A percentile compares a stretch with the other conserved stretches of the same genome.
phyloP scores from a whole-genome alignment of 768 basidiomycete species.

The Panellus pusillus region DNA sequence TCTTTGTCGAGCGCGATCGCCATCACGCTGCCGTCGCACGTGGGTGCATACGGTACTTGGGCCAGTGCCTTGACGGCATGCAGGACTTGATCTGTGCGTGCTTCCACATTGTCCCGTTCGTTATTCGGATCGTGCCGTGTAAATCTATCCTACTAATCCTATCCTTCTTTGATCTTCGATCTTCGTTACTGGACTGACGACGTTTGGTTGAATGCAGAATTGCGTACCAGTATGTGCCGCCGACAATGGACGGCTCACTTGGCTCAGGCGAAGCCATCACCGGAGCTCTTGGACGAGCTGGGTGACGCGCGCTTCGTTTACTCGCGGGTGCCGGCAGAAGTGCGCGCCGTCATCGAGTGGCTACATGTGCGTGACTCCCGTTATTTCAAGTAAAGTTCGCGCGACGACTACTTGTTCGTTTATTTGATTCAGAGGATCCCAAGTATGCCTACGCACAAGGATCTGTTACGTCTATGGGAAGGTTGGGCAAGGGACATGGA shows the following conservation, averaged over 20 bases:
- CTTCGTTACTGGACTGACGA: too few species aligned
- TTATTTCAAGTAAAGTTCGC: too few species aligned
- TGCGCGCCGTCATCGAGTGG: slow-evolving; percentile 10
- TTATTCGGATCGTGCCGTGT: too few species aligned
- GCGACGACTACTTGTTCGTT: too few species aligned
- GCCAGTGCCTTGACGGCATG: slow-evolving; percentile 6
- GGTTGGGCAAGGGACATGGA: background rate
- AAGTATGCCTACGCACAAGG: too few species aligned
- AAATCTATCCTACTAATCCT: too few species aligned
- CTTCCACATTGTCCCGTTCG: background rate
- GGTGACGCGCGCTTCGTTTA: slow-evolving; percentile 13
- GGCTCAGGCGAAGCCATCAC: slow-evolving; percentile 1
- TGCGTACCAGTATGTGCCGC: slow-evolving; percentile 14
- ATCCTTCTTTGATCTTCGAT: too few species aligned
- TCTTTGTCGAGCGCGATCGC: slow-evolving; percentile 10
- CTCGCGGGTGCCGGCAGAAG: slow-evolving; percentile 13
- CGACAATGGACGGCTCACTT: slow-evolving; percentile 12
- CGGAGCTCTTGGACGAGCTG: slow-evolving; percentile 7
- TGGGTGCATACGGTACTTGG: slow-evolving; percentile 16
- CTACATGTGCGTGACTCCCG: slow-evolving; percentile 4
- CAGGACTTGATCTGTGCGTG: slow-evolving; percentile 16
- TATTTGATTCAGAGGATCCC: background rate
- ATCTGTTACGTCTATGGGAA: too few species aligned
- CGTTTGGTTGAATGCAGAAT: background rate
- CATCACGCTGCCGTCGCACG: slow-evolving; percentile 14